Percentiles rank a stretch among this genome's conserved stretches.
Conservation (phyloP, 106 monocot species). For the Apostasia shenzhenica region DNA sequence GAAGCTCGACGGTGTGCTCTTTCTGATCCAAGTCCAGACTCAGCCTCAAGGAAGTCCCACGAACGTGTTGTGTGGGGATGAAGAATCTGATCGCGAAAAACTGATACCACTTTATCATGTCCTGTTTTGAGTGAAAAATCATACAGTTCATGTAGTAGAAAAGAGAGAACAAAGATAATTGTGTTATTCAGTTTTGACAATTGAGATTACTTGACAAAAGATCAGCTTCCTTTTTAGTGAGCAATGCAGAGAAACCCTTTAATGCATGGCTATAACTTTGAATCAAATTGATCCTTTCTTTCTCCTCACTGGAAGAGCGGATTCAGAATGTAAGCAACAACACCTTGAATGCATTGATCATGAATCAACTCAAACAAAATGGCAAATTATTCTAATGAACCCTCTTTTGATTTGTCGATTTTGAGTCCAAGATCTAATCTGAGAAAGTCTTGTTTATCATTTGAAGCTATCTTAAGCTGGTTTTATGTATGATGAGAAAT, state of each 20-base stretch:
- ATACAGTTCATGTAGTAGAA: neutral
- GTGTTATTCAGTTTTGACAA: neutral
- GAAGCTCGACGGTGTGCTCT: slow-evolving; percentile 27
- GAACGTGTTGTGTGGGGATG: slow-evolving; percentile 91
- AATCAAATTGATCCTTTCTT: slow-evolving; percentile 54
- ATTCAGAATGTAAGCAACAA: neutral
- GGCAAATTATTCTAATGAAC: too few species aligned
- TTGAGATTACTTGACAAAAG: slow-evolving; percentile 31
- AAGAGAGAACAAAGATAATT: neutral
- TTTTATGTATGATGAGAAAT: too few species aligned
- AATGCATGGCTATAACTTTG: slow-evolving; percentile 79
- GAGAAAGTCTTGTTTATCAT: too few species aligned
- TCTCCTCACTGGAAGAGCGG: slow-evolving; percentile 43
- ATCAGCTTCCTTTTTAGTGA: slow-evolving; percentile 69
- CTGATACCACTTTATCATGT: slow-evolving; percentile 58
- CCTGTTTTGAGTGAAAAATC: slow-evolving; percentile 20
- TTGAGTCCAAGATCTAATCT: too few species aligned
- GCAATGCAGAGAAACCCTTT: slow-evolving; percentile 85
- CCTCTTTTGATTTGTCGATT: too few species aligned
- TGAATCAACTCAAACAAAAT: too few species aligned
- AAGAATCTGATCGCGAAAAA: slow-evolving; percentile 65
- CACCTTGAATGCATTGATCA: too few species aligned
- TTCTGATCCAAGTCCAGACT: slow-evolving; percentile 46
- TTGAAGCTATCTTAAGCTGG: too few species aligned
- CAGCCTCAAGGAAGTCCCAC: slow-evolving; percentile 82